phyloP scores from a whole-genome alignment of 116 monocot genomes.

The Cymodocea nodosa region DNA sequence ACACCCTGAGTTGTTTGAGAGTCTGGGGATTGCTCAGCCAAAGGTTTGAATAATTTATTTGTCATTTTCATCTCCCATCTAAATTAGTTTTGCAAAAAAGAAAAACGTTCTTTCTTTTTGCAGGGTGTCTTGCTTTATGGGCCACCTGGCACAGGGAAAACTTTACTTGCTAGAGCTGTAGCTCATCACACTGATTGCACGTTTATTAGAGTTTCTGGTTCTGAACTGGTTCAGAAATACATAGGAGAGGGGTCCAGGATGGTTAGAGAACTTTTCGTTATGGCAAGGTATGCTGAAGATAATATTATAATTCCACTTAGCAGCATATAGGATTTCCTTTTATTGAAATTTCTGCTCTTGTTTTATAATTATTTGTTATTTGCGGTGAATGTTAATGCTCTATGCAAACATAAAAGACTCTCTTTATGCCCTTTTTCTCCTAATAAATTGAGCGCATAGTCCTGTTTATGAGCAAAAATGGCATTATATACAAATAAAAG shows the following conservation, averaged over 20 bases:
- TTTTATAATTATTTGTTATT: too few species aligned
- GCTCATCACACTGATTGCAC: constrained; percentile 99
- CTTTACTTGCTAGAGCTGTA: constrained; percentile 83
- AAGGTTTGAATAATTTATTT: constrained; percentile 38
- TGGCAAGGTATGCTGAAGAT: constrained; percentile 42
- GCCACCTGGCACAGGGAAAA: constrained; percentile 95
- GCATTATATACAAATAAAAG: too few species aligned
- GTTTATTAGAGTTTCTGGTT: constrained; percentile 95
- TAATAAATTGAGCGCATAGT: too few species aligned
- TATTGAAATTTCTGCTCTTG: too few species aligned
- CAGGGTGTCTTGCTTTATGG: constrained; percentile 97
- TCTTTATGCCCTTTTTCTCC: too few species aligned
- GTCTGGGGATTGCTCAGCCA: constrained; percentile 96
- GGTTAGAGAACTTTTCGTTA: constrained; percentile 97
- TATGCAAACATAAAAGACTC: too few species aligned
- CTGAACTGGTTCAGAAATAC: constrained; percentile 96
- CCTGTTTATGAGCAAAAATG: too few species aligned
- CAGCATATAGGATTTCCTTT: too few species aligned
- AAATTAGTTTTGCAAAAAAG: too few species aligned
- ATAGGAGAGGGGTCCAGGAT: constrained; percentile 99
- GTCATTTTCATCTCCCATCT: neutral
- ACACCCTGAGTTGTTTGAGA: constrained; percentile 92
- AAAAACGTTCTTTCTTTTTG: neutral
- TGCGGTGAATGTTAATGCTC: too few species aligned
- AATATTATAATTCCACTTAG: too few species aligned